Conservation (phyloP, 2,329 filamentous ascomycete species). For the Allantophomopsis lycopodina region DNA sequence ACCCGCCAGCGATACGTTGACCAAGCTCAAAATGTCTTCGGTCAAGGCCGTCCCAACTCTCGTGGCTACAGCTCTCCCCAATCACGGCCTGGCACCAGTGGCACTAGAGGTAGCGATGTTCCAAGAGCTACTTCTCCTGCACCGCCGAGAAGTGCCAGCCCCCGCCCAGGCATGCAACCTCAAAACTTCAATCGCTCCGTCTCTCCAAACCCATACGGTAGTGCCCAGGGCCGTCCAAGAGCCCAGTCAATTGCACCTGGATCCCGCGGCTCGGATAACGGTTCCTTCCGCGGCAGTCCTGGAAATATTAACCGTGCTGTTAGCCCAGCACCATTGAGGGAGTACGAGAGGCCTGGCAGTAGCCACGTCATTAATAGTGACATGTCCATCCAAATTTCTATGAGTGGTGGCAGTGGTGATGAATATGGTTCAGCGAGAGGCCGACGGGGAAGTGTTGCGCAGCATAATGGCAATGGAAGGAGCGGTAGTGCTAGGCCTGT, state of each 20-base stretch:
- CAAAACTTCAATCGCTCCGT: slow-evolving; percentile 31
- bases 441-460: slow-evolving; percentile 31
- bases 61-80: slow-evolving; percentile 20
- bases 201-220: slow-evolving; percentile 51
- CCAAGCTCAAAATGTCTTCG: slow-evolving; percentile 73
- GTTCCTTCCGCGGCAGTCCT: slow-evolving; percentile 35
- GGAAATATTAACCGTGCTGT: slow-evolving; percentile 26
- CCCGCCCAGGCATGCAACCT: slow-evolving; percentile 39
- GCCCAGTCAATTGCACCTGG: slow-evolving; percentile 21
- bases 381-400: slow-evolving; percentile 59
- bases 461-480: slow-evolving; percentile 29
- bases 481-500: slow-evolving; percentile 35
- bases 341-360: slow-evolving; percentile 16
- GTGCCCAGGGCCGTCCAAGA: slow-evolving; percentile 15
- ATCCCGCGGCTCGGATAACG: slow-evolving; percentile 32
- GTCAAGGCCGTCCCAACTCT: slow-evolving; percentile 16
- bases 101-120: slow-evolving; percentile 43
- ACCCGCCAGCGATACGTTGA: slow-evolving; percentile 79
- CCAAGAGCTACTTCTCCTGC: slow-evolving; percentile 54
- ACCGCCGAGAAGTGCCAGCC: slow-evolving; percentile 48
- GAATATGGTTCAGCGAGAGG: slow-evolving; percentile 43
- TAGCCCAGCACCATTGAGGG: slow-evolving; percentile 25
- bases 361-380: slow-evolving; percentile 16
- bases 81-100: slow-evolving; percentile 41
- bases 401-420: slow-evolving; percentile 39